These are phyloP conservation scores for Chaetomium fimeti DNA, from an alignment of 495 filamentous ascomycete genomes.

Conservation along the genomic window DNA sequence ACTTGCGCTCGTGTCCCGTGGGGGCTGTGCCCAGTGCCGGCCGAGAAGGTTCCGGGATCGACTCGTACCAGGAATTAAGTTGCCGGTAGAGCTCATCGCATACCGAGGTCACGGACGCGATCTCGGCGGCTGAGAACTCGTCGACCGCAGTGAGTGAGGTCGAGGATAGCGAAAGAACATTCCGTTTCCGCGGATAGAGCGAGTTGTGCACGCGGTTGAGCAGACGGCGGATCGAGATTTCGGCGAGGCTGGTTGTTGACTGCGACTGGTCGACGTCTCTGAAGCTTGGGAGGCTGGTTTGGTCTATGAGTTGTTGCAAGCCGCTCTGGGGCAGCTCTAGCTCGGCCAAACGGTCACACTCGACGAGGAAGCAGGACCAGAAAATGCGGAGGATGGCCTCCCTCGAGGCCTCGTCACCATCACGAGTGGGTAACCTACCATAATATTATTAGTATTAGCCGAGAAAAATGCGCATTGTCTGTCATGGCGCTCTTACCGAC, in stretches of 20 bases:
- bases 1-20: conserved; percentile 4
- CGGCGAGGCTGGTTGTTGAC: conserved; percentile 5
- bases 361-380: conserved; percentile 17
- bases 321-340: conserved; percentile 14
- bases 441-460: not conserved
- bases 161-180: not conserved
- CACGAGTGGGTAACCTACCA: conserved; percentile 1
- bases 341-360: conserved; percentile 10
- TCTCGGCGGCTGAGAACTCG: conserved; percentile 9
- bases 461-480: not conserved
- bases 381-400: conserved; percentile 11
- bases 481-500: not conserved
- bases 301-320: conserved; percentile 9
- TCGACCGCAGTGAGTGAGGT: conserved; percentile 1
- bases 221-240: conserved; percentile 11
- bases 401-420: not conserved
- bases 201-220: conserved; percentile 10
- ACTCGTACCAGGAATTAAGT: conserved; percentile 15
- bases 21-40: conserved; percentile 4
- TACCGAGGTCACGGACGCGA: not conserved
- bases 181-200: conserved; percentile 3
- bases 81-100: conserved; percentile 13
- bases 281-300: conserved; percentile 10
- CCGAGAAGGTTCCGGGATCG: conserved; percentile 10
- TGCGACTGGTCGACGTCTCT: not conserved